Base-by-base conservation (phyloP, 805 yeast genomes). In the Metschnikowia gruessii region DNA sequence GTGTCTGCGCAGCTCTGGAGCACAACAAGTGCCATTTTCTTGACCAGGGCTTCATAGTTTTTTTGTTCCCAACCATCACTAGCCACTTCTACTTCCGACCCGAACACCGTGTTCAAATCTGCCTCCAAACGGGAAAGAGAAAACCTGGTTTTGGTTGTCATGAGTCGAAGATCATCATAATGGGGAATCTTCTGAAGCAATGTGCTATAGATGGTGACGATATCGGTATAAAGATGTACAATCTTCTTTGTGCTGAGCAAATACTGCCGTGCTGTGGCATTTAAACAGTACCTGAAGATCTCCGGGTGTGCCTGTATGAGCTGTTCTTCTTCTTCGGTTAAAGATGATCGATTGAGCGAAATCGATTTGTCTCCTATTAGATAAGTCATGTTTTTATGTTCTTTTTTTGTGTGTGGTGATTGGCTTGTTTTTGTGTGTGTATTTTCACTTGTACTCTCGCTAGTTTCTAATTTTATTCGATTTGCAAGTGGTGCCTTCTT, bases 121-220 rank as follows among this genome's bases (percentile, higher is more conserved):
- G 58, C 57, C 45, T 72, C 77, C 26, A 70, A 51, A 39, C 52
- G 56, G 26, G 53, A 37, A 34, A 68, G 40, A 4, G 50, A 43
- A 17, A 46, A 18, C 43, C 58, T 59, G 5, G 65, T 55, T 24
- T 49, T 48, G 39, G 49, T 42, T 1, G 72, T 56, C 65, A 69
- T 60, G n/a, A 43, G 16, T 2, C 73, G 67, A 42, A 72, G 54
- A 54, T 72, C 77, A 36, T 69, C 75, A 47, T 69, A 70, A 47
- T 69, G 58, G 19, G 72, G 69, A 22, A 72, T 63, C 48, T 72
- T 72, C 37, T 58, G 53, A 22, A 72, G 56, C 35, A 72, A 56
- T 13, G 75, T 68, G 42, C 69, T 56, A 54, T 70, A 72, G 31
- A 71, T 70, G 45, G 69, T 68, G 24, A 70, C 54, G 30, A 69